These are phyloP conservation scores for Coniophora puteana DNA, from an alignment of 1,284 basidiomycete species.

Conservation along the genomic window DNA sequence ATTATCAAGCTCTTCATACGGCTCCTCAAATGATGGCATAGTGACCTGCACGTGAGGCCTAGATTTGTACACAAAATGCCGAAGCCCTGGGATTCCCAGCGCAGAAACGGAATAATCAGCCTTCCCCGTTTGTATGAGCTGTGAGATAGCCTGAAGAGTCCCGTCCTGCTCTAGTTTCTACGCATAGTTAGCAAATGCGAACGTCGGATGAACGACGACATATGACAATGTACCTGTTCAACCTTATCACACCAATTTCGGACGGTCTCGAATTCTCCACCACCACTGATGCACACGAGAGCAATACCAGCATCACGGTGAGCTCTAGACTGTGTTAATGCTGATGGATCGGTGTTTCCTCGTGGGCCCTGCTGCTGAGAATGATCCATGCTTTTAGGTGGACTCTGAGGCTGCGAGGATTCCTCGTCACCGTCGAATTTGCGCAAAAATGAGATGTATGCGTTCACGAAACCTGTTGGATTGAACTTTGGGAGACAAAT, in stretches of 20 bases:
- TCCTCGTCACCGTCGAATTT: slow-evolving; percentile 21
- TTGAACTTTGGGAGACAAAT: slow-evolving; percentile 97
- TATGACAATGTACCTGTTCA: slow-evolving; percentile 43
- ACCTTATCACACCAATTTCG: slow-evolving; percentile 70
- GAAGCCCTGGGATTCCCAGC: slow-evolving; percentile 81
- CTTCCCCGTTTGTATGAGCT: slow-evolving; percentile 43
- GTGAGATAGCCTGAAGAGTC: slow-evolving; percentile 45
- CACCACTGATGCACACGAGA: slow-evolving; percentile 65
- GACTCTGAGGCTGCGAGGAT: slow-evolving; percentile 1
- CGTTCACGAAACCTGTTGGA: slow-evolving; percentile 86
- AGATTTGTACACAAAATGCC: slow-evolving; percentile 95
- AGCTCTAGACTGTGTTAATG: not conserved
- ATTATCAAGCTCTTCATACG: slow-evolving; percentile 64
- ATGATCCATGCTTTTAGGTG: too few relatives aligned
- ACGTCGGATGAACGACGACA: not conserved
- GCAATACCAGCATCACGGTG: slow-evolving; percentile 41
- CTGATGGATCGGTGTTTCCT: slow-evolving; percentile 1
- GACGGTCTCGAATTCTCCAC: slow-evolving; percentile 65
- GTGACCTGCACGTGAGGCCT: slow-evolving; percentile 87
- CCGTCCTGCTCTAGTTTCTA: slow-evolving; percentile 64
- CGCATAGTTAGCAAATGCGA: slow-evolving; percentile 2
- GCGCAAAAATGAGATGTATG: slow-evolving; percentile 78
- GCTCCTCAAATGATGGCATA: slow-evolving; percentile 76
- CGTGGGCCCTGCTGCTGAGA: too few relatives aligned
- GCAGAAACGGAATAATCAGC: slow-evolving; percentile 66